A percentile compares a stretch with the other conserved stretches of the same genome.
These are phyloP conservation scores for Tolypocladium sp. DNA, from an alignment of 2,329 filamentous ascomycete species.

Conservation along the genomic window DNA sequence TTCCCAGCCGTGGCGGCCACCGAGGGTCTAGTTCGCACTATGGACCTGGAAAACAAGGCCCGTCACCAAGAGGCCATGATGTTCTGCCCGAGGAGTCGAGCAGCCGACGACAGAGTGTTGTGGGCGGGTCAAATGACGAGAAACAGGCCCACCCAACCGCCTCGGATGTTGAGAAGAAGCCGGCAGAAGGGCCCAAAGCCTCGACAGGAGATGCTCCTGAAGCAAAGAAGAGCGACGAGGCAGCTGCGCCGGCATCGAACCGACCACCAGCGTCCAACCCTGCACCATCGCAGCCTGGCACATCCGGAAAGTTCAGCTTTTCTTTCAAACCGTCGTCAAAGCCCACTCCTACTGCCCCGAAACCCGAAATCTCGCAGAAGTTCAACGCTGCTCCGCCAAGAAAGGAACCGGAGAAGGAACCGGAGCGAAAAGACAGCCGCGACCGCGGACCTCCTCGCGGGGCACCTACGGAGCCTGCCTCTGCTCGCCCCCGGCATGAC, in stretches of 20 bases:
- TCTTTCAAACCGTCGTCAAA: constrained; percentile 74
- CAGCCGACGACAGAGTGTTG: constrained; percentile 10
- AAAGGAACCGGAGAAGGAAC: constrained; percentile 25
- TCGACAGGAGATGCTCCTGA: not conserved
- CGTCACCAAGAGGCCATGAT: constrained; percentile 9
- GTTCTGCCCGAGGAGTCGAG: constrained; percentile 6
- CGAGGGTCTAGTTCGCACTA: constrained; percentile 61
- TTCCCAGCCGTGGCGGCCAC: constrained; percentile 39
- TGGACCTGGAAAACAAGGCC: constrained; percentile 36
- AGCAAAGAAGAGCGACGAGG: constrained; percentile 2
- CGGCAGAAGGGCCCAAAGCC: not conserved
- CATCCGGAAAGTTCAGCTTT: constrained; percentile 75
- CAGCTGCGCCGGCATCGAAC: not conserved
- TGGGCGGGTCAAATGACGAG: constrained; percentile 5
- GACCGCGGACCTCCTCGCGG: constrained; percentile 39
- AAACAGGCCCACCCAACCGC: constrained; percentile 7
- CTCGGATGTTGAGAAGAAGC: constrained; percentile 5
- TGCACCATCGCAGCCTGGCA: constrained; percentile 34
- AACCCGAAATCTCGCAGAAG: constrained; percentile 58
- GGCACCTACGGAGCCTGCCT: constrained; percentile 46
- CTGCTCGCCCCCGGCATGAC: constrained; percentile 31
- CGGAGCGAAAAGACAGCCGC: constrained; percentile 13
- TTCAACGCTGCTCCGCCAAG: constrained; percentile 54
- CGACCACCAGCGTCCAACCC: constrained; percentile 27
- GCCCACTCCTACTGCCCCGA: constrained; percentile 44